These are phyloP conservation scores for Ogataea siamensis DNA, from an alignment of 805 yeast species.

Conservation along the genomic window DNA sequence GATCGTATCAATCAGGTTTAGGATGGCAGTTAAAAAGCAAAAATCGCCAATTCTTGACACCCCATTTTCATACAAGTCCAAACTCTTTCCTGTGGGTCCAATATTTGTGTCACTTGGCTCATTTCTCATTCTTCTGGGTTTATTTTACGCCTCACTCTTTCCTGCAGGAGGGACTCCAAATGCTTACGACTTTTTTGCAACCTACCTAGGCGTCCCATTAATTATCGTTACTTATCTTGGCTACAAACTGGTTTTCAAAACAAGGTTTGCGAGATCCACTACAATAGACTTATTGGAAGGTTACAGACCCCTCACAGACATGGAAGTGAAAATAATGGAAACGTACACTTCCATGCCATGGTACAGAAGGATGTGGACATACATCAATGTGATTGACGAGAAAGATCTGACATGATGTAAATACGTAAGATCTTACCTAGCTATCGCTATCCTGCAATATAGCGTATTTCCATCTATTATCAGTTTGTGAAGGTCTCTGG, in stretches of 20 bases:
- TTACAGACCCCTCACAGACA: conserved; percentile 11
- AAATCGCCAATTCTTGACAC: conserved; percentile 9
- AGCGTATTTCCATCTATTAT: background rate
- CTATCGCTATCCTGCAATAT: background rate
- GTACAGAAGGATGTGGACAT: conserved; percentile 13
- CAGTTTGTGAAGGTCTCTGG: background rate
- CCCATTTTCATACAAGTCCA: conserved; percentile 14
- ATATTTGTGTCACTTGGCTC: conserved; percentile 13
- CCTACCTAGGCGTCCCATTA: conserved; percentile 13
- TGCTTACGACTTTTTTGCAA: conserved; percentile 14
- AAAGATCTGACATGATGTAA: conserved; percentile 7
- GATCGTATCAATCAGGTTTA: conserved; percentile 24
- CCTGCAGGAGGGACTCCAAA: conserved; percentile 14
- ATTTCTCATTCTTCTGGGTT: conserved; percentile 9
- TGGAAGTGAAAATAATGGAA: conserved; percentile 10
- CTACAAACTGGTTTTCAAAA: conserved; percentile 7
- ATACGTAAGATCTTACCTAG: background rate
- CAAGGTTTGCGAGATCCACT: conserved; percentile 10
- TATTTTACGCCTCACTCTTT: conserved; percentile 12
- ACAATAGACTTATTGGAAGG: conserved; percentile 12
- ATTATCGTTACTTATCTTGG: conserved; percentile 7
- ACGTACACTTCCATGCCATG: conserved; percentile 10
- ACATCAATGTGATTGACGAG: conserved; percentile 13
- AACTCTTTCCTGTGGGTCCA: conserved; percentile 12
- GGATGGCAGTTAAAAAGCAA: conserved; percentile 14